phyloP scores from a whole-genome alignment of 1,284 basidiomycete species.

The Rhodotorula glutinis region DNA sequence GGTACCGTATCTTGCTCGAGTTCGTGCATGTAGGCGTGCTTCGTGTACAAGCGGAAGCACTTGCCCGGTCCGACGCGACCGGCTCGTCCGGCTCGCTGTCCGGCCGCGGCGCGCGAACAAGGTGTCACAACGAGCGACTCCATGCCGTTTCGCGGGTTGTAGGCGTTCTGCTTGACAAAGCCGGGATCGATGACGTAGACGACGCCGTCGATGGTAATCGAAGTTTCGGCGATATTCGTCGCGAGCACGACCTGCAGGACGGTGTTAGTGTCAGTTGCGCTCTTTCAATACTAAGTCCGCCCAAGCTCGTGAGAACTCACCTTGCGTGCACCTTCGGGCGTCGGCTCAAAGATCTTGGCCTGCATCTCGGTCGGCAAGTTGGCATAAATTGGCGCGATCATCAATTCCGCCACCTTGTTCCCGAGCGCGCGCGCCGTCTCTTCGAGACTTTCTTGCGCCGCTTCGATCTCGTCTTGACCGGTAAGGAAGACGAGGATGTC shows the following conservation, averaged over 20 bases:
- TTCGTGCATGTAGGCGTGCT: conserved; percentile 63
- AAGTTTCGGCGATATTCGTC: conserved; percentile 98
- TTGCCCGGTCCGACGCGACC: conserved; percentile 98
- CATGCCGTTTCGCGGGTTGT: conserved; percentile 95
- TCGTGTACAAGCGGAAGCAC: conserved; percentile 77
- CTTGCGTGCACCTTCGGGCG: conserved; percentile 91
- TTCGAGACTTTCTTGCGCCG: conserved; percentile 82
- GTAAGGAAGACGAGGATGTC: conserved; percentile 98
- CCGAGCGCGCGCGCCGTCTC: conserved; percentile 92
- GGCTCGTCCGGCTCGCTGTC: conserved; percentile 93
- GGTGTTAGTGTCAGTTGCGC: background rate
- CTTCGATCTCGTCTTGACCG: conserved; percentile 98
- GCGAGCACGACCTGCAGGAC: conserved; percentile 72
- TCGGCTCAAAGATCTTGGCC: conserved; percentile 98
- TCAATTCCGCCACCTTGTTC: conserved; percentile 90
- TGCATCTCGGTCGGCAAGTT: conserved; percentile 99
- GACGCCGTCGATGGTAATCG: conserved; percentile 95
- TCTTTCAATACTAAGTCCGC: background rate
- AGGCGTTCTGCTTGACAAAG: conserved; percentile 96
- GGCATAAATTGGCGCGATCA: conserved; percentile 96
- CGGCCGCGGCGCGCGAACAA: conserved; percentile 93
- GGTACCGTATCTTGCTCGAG: conserved; percentile 61
- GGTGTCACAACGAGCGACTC: conserved; percentile 89
- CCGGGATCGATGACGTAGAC: conserved; percentile 98
- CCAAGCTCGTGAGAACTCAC: conserved; percentile 42